Percentiles rank a stretch among this genome's conserved stretches.
Conservation (phyloP, 2,329 filamentous ascomycete genomes). For the Fusarium buxicola region DNA sequence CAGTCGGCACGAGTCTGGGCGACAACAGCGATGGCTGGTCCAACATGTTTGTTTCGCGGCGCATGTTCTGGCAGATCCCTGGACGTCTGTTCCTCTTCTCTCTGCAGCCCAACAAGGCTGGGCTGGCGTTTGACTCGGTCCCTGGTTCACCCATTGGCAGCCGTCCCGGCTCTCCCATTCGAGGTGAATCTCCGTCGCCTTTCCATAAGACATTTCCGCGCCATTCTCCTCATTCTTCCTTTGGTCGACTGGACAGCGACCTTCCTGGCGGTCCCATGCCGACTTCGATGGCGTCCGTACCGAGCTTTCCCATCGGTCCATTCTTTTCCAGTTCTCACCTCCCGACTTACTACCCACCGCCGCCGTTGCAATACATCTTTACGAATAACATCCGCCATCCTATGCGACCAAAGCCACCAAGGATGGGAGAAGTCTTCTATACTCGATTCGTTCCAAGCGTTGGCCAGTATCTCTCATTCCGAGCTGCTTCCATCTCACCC, state of each 20-base stretch:
- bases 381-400: conserved; percentile 87
- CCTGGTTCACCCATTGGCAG: conserved; percentile 65
- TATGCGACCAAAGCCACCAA: conserved; percentile 85
- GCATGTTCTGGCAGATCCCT: conserved; percentile 93
- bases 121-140: conserved; percentile 48
- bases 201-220: conserved; percentile 42
- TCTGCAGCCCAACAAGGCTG: conserved; percentile 67
- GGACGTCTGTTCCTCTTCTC: conserved; percentile 90
- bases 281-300: conserved; percentile 47
- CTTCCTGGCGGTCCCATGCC: conserved; percentile 55
- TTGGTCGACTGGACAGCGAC: conserved; percentile 49
- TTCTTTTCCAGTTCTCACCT: conserved; percentile 87
- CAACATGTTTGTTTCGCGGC: conserved; percentile 83
- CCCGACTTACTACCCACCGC: conserved; percentile 90
- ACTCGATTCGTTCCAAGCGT: conserved; percentile 85
- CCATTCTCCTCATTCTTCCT: conserved; percentile 45
- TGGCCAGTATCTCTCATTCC: conserved; percentile 87
- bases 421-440: conserved; percentile 93
- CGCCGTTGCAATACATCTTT: conserved; percentile 82
- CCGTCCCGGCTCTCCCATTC: conserved; percentile 64
- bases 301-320: conserved; percentile 68
- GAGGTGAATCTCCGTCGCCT: conserved; percentile 44
- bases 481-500: conserved; percentile 78
- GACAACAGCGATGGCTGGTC: conserved; percentile 75
- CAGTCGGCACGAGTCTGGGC: conserved; percentile 74